Base-by-base conservation (phyloP, 306 rosid species). In the Calophaca sinica region DNA sequence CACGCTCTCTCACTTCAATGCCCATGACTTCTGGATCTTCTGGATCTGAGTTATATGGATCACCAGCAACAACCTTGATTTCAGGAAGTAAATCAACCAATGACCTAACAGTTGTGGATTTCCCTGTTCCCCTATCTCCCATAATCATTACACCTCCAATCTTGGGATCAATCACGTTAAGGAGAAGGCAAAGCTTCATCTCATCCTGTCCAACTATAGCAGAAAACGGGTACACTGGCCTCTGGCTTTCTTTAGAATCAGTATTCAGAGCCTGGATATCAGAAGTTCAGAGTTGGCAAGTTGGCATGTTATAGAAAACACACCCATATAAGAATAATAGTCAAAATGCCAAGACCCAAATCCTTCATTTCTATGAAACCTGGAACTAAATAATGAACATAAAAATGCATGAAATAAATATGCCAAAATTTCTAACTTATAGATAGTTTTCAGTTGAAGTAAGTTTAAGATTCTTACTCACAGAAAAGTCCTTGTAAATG, bases 181-280 rank as follows among this genome's bases (percentile, higher is more conserved):
- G 84, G 41, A 94, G 82, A 84, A 94, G 98, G 76, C 97, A 91
- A 48, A 94, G 86, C 80, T 94, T 94, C 98, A 94, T 94, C 89
- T 94, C 98, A 79, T 94, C 97, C 81, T 91, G 98, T 76, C 98
- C 98, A 14, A 94, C 98, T 60, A 94, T 91, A 15, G 98, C 97
- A 15, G 97, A 69, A 80, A 94, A 94, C 1, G 98, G 98, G 80
- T 91, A 94, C 61, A 94, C 98, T 0, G 98, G 97, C 74, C 98
- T 89, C 84, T 86, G 90, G 86, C 86, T 91, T 53, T 93, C 88
- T 68, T 72, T 80, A 2, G 84, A 81, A 31, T 74, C 77, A 68
- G 78, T 54, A 68, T 85, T 88, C 88, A 50, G 82, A 46, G 86
- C 82, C 93, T 88, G 89, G 55, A 81, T 62, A 81, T 54, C 35